These are phyloP conservation scores for Rosa lucieae DNA, from an alignment of 306 rosid genomes.

Conservation along the genomic window DNA sequence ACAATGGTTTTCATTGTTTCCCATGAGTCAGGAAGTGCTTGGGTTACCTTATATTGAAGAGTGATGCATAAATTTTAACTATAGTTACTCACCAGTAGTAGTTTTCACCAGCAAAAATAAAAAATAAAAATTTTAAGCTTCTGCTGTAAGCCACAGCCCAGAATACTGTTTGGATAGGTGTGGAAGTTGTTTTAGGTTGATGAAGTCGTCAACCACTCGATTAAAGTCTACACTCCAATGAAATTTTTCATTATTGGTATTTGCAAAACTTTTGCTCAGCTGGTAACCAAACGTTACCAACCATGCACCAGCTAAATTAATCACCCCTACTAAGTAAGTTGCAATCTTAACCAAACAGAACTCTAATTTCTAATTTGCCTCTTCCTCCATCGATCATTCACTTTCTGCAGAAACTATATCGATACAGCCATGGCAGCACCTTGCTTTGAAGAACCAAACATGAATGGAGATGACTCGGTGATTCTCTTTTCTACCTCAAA, in stretches of 20 bases:
- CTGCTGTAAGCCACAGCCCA: neutral
- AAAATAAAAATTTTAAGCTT: neutral
- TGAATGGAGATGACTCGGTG: constrained; percentile 43
- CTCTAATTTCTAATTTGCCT: constrained; percentile 21
- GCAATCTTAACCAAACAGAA: constrained; percentile 38
- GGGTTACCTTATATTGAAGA: too few relatives aligned
- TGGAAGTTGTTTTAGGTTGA: neutral
- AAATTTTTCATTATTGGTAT: neutral
- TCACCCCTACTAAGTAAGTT: neutral
- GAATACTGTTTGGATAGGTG: neutral
- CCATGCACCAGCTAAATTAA: neutral
- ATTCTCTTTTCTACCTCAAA: constrained; percentile 58
- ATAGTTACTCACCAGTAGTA: too few relatives aligned
- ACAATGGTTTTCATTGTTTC: too few relatives aligned
- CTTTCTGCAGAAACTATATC: constrained; percentile 15
- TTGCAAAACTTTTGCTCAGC: neutral
- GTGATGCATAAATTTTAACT: too few relatives aligned
- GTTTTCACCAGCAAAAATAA: too few relatives aligned
- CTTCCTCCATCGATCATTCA: constrained; percentile 24
- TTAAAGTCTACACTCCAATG: neutral
- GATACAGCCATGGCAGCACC: constrained; percentile 13
- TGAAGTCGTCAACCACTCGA: constrained; percentile 3
- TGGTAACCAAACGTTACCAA: constrained; percentile 18
- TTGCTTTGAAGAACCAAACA: constrained; percentile 41
- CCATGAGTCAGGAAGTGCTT: too few relatives aligned